Evolutionary conservation across 805 yeast species (phyloP), one percentile per base, ranked within the genome.

Genomic region (Suhomyces xylopsoci): DNA sequence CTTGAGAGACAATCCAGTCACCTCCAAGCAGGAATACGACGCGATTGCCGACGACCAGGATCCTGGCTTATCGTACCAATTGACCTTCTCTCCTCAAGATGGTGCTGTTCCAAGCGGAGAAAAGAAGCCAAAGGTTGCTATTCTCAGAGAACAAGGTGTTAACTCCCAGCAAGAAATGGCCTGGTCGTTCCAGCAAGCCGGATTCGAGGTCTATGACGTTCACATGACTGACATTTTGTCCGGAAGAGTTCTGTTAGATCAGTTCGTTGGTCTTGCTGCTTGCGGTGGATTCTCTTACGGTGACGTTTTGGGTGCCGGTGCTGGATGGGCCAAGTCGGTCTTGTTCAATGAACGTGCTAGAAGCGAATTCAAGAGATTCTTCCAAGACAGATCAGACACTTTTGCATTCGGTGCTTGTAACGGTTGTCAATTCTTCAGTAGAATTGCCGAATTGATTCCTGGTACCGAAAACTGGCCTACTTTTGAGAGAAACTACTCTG

Each of bases 261-360:
- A 83, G 45, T 94, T 94, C 70, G 90, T 86, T 48, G 99, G 99
- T 56, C 62, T 94, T 47, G 98, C 97, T 43, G 98, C 98, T 3
- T 96, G 99, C 75, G 99, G 99, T 72, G 99, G 99, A 14, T 94
- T 94, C 79, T 90, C 97, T 1, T 94, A 92, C 66, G 99, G 99
- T 79, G 99, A 94, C 73, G 99, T 94, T 47, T 78, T 94, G 55
- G 99, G 99, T 61, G 99, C 99, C 34, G 99, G 97, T 67, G 88
- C 93, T 50, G 99, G 99, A 53, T 94, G 99, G 99, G 99, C 99
- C 53, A 91, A 90, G 66, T 90, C 97, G 15, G 96, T 94, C 8
- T 74, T 94, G 59, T 91, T 85, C 81, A 87, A 93, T 66, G 89
- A 83, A 36, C 77, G 73, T 51, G 88, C 93, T 36, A 84, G 94